phyloP scores from a whole-genome alignment of 1,284 basidiomycete species.

The Sparassis latifolia region DNA sequence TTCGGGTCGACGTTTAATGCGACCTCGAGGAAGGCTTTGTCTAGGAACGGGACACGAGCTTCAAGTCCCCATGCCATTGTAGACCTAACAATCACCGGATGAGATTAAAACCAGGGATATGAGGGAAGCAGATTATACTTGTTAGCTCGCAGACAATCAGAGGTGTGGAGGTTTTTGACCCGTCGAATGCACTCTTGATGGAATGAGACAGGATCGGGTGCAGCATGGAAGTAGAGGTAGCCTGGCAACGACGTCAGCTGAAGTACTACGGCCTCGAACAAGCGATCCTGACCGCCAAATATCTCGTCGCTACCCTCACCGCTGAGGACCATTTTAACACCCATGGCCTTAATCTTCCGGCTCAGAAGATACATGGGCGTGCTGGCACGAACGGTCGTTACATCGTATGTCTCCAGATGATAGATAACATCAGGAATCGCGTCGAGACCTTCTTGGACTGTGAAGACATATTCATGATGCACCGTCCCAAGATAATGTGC shows the following conservation, averaged over 20 bases:
- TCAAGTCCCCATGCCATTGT: slow-evolving; percentile 99
- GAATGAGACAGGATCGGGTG: slow-evolving; percentile 85
- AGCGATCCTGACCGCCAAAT: slow-evolving; percentile 66
- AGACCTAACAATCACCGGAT: slow-evolving; percentile 47
- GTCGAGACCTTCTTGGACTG: slow-evolving; percentile 96
- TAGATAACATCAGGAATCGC: slow-evolving; percentile 98
- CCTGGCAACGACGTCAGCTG: slow-evolving; percentile 37
- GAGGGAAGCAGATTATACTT: slow-evolving; percentile 49
- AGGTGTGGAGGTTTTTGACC: slow-evolving; percentile 96
- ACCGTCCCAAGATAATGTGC: slow-evolving; percentile 92
- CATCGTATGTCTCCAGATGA: slow-evolving; percentile 98
- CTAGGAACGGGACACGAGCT: slow-evolving; percentile 97
- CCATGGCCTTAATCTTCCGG: slow-evolving; percentile 99
- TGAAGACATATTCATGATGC: slow-evolving; percentile 98
- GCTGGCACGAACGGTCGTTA: slow-evolving; percentile 96
- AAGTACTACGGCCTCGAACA: slow-evolving; percentile 4
- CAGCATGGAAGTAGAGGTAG: slow-evolving; percentile 99
- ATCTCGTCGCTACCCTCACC: slow-evolving; percentile 99
- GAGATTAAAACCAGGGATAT: neutral
- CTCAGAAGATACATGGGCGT: slow-evolving; percentile 97
- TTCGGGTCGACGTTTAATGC: slow-evolving; percentile 89
- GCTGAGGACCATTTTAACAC: slow-evolving; percentile 99
- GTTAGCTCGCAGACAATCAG: slow-evolving; percentile 98
- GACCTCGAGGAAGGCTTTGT: slow-evolving; percentile 93
- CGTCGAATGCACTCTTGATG: slow-evolving; percentile 94